These are phyloP conservation scores for Stenocarpella maydis DNA, from an alignment of 2,329 filamentous ascomycete species.

Conservation along the genomic window DNA sequence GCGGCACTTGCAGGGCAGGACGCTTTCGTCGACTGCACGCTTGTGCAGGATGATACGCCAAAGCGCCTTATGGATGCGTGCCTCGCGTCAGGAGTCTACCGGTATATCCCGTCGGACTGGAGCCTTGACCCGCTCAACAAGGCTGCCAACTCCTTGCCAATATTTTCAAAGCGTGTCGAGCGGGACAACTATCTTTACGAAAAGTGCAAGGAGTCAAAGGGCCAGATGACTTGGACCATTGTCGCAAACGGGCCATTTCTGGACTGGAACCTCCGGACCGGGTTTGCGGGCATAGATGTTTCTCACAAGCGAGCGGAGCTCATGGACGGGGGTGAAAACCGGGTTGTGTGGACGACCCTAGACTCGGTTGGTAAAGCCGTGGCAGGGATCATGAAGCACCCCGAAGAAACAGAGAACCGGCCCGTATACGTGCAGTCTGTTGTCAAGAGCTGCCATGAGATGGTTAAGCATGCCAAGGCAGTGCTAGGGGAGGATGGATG, in stretches of 20 bases:
- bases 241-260: constrained; percentile 44
- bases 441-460: constrained; percentile 39
- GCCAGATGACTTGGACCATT: constrained; percentile 42
- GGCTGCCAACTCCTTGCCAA: constrained; percentile 38
- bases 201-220: not conserved
- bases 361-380: constrained; percentile 41
- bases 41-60: constrained; percentile 9
- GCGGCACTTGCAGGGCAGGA: constrained; percentile 17
- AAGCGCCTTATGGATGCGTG: constrained; percentile 25
- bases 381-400: constrained; percentile 39
- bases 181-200: constrained; percentile 11
- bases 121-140: constrained; percentile 26
- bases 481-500: constrained; percentile 37
- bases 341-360: constrained; percentile 40
- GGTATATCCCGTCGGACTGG: constrained; percentile 27
- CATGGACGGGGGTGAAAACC: constrained; percentile 41
- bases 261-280: constrained; percentile 40
- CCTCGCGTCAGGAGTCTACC: constrained; percentile 13
- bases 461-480: constrained; percentile 37
- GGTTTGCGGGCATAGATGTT: constrained; percentile 40
- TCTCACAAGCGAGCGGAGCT: constrained; percentile 37
- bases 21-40: constrained; percentile 22
- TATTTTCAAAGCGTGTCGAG: constrained; percentile 22
- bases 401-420: constrained; percentile 43
- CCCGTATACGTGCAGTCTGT: constrained; percentile 38